Conservation (phyloP, 495 filamentous ascomycete species). For the Letharia columbiana region DNA sequence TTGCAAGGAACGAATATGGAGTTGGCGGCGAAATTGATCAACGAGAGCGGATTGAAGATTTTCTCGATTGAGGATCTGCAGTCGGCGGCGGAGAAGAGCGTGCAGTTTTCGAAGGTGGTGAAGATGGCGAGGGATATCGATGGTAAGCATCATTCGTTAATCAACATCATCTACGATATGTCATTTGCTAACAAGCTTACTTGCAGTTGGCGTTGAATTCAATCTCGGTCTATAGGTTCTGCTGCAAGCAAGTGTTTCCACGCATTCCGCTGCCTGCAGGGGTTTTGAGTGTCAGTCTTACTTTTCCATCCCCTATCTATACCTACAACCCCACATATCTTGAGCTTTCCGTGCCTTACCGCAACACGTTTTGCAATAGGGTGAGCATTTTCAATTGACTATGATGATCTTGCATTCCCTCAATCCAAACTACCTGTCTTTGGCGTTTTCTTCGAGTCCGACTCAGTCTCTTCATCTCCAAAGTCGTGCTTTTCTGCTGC, state of each 20-base stretch:
- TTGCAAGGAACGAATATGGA: slow-evolving; percentile 99
- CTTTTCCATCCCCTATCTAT: neutral
- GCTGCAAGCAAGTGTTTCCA: neutral
- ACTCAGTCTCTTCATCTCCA: neutral
- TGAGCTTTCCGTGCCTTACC: neutral
- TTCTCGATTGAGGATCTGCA: slow-evolving; percentile 99
- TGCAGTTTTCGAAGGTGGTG: slow-evolving; percentile 97
- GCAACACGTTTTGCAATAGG: neutral
- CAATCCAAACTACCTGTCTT: neutral
- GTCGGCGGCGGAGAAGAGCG: slow-evolving; percentile 92
- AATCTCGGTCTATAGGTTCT: slow-evolving; percentile 73
- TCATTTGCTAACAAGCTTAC: neutral
- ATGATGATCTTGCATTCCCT: neutral
- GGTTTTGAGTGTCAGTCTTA: neutral
- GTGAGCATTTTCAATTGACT: neutral
- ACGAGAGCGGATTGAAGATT: slow-evolving; percentile 97
- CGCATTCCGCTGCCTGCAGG: neutral
- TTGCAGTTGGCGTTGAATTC: slow-evolving; percentile 78
- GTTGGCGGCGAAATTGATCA: slow-evolving; percentile 86
- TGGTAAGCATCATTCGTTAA: slow-evolving; percentile 29
- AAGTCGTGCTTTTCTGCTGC: neutral
- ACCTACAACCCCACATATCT: neutral
- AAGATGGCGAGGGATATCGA: slow-evolving; percentile 99
- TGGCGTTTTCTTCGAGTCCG: neutral
- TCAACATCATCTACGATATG: neutral